Conservation (phyloP, 2,329 filamentous ascomycete species). For the Talaromyces sp. region DNA sequence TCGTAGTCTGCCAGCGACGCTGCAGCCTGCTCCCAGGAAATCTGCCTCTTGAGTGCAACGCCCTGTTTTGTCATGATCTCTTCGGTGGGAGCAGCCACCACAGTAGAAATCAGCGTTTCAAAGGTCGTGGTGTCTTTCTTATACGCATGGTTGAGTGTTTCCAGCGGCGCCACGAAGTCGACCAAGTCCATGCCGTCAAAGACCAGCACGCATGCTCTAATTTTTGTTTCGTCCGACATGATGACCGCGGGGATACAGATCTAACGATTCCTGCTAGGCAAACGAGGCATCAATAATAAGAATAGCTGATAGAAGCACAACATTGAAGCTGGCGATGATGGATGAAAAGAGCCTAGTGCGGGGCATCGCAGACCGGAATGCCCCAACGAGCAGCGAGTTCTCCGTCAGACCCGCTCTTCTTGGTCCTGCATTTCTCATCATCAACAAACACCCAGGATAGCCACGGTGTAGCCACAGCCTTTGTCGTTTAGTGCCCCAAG, state of each 20-base stretch:
- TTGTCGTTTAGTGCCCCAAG: background rate
- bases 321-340: background rate
- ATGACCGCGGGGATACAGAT: background rate
- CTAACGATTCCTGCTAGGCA: background rate
- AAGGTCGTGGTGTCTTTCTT: background rate
- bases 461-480: background rate
- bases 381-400: background rate
- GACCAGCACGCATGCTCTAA: constrained; percentile 1
- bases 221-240: background rate
- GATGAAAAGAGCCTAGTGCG: background rate
- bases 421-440: background rate
- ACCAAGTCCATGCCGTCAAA: constrained; percentile 5
- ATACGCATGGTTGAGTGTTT: constrained; percentile 4
- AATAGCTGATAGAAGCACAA: background rate
- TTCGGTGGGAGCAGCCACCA: background rate
- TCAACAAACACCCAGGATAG: background rate
- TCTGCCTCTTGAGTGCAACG: background rate
- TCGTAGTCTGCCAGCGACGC: background rate
- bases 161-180: constrained; percentile 3
- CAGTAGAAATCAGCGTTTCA: background rate
- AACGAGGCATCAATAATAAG: background rate
- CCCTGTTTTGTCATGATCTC: background rate
- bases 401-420: background rate
- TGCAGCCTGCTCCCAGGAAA: background rate
- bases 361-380: background rate